Base-by-base conservation (phyloP, 148 eudicot genomes). In the Camellia granthamiana region DNA sequence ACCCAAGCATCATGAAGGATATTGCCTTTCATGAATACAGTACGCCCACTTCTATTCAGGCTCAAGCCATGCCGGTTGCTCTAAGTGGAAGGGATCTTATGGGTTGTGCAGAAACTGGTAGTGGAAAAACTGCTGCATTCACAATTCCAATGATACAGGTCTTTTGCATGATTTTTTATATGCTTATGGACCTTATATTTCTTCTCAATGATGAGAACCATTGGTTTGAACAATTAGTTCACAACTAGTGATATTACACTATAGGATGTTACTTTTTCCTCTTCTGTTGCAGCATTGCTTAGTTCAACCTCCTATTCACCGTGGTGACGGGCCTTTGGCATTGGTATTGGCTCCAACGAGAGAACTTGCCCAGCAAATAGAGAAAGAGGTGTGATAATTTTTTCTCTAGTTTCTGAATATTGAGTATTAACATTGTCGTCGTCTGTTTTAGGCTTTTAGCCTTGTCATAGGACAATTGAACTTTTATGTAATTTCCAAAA, bases 111-210 rank as follows among this genome's bases (percentile, higher is more conserved):
- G 91, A 88, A 79, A 88, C 91, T 69, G 91, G 91, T 65, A 86
- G 89, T 83, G 91, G 91, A 14, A 88, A 88, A 81, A 88, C 91
- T 74, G 89, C 89, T 77, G 91, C 91, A 54, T 88, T 86, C n/a
- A 58, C 83, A 56, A 82, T 88, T 46, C 91, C 91, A 18, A 86
- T 88, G 89, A 86, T 88, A 80, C 86, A 88, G 89, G 91, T 88
- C 41, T 19, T n/a, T 75, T 68, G 38, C 64, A 42, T 19, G 58
- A 56, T 75, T 54, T 74, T 81, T 73, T 42, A 30, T 44, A 65
- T 67, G 66, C 68, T 51, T 52, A n/a, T 66, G 59, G 43, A 19
- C 80, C 47, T 51, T 77, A n/a, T 51, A 51, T 55, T 75, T 75
- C 77, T n/a, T 52, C 62, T 12, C 49, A 12, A 16, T 77, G 12